phyloP scores from a whole-genome alignment of 2,329 filamentous ascomycete genomes.

The Ophiosphaerella korrae region DNA sequence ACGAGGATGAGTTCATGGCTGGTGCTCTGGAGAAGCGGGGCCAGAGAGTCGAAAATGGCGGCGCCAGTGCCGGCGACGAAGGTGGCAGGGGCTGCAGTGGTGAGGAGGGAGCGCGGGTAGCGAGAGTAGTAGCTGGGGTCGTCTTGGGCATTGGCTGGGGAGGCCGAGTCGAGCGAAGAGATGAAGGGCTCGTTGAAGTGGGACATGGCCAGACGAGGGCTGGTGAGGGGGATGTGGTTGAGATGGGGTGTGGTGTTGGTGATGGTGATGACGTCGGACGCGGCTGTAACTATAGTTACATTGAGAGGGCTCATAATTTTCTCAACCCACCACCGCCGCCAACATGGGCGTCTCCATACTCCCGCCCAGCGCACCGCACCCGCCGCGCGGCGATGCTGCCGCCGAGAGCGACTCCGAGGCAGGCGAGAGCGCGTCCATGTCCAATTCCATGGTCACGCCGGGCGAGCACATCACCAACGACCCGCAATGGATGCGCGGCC shows the following conservation, averaged over 20 bases:
- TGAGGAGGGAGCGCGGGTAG: conserved; percentile 41
- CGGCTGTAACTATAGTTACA: neutral
- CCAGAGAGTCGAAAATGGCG: conserved; percentile 53
- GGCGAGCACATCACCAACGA: conserved; percentile 88
- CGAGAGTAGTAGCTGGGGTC: conserved; percentile 49
- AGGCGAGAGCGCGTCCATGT: conserved; percentile 15
- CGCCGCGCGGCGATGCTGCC: conserved; percentile 46
- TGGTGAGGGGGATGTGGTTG: neutral
- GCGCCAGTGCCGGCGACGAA: conserved; percentile 54
- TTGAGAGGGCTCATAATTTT: neutral
- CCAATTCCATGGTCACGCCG: conserved; percentile 74
- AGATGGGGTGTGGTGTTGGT: neutral
- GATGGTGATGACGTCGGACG: conserved; percentile 32
- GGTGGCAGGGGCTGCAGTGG: conserved; percentile 39
- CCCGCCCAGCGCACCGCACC: conserved; percentile 52
- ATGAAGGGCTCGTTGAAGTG: conserved; percentile 35
- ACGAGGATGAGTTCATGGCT: conserved; percentile 72
- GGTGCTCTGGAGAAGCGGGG: conserved; percentile 66
- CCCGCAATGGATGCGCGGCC: conserved; percentile 97
- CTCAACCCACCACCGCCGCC: conserved; percentile 2
- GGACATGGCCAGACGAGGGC: conserved; percentile 3
- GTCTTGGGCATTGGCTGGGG: conserved; percentile 29
- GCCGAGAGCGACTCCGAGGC: conserved; percentile 55
- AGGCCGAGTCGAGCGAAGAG: conserved; percentile 30
- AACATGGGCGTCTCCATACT: conserved; percentile 66